Evolutionary conservation across 305 asterid species (phyloP).

Genomic region (Caryopteris hybrid): DNA sequence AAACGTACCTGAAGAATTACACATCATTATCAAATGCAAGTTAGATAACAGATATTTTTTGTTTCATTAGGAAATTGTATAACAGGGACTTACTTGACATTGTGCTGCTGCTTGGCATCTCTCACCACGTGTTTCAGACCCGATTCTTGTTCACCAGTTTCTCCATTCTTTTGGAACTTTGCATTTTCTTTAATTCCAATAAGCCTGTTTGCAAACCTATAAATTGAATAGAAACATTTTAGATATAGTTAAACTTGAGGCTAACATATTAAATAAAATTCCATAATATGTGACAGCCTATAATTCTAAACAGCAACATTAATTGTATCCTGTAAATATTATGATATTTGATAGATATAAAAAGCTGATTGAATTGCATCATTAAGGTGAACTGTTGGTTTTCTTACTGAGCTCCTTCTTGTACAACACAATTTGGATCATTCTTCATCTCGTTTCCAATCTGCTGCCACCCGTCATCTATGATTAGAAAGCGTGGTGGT

Average conservation of each 20-base stretch:
- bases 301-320: background rate
- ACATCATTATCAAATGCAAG: background rate
- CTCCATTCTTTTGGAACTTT: conserved; percentile 62
- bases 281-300: background rate
- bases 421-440: conserved; percentile 64
- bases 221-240: conserved; percentile 5
- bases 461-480: conserved; percentile 98
- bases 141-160: conserved; percentile 35
- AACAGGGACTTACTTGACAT: conserved; percentile 55
- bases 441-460: conserved; percentile 61
- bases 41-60: background rate
- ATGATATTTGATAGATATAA: background rate
- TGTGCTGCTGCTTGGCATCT: conserved; percentile 59
- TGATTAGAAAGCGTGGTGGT: conserved; percentile 83
- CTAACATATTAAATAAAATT: background rate
- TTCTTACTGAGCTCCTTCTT: conserved; percentile 96
- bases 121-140: conserved; percentile 71
- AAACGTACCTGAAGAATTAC: conserved; percentile 45
- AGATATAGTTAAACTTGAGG: background rate
- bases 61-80: background rate
- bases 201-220: conserved; percentile 84
- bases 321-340: background rate
- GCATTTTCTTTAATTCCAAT: conserved; percentile 80
- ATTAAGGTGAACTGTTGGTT: background rate
- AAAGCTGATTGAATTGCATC: no score